These are phyloP conservation scores for Chlamydomonas sphaeroides DNA, from an alignment of 139 green algal genomes.

Conservation along the genomic window DNA sequence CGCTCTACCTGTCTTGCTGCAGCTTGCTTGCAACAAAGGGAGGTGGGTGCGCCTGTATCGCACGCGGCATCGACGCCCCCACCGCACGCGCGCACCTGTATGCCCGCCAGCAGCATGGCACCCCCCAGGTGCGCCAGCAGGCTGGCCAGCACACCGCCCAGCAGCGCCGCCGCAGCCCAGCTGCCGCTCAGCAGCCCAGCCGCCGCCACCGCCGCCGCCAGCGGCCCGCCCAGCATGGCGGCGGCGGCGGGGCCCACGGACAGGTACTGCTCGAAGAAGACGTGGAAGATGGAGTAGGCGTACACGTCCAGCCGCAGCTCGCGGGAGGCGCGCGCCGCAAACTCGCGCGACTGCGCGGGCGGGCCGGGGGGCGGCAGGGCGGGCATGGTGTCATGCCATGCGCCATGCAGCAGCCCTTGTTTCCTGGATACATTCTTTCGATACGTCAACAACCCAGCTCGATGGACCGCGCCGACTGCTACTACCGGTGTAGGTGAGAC, in stretches of 20 bases:
- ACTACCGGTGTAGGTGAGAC: too few relatives aligned
- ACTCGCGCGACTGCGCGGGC: background rate
- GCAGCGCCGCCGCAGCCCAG: conserved; percentile 61
- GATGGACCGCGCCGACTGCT: too few relatives aligned
- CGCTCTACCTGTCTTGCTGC: too few relatives aligned
- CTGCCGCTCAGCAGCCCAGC: conserved; percentile 57
- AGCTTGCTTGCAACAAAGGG: too few relatives aligned
- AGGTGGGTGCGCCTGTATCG: too few relatives aligned
- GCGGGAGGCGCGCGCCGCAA: conserved; percentile 29
- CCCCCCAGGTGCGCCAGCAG: conserved; percentile 84
- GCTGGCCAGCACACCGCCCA: conserved; percentile 66
- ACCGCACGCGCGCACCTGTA: conserved; percentile 70
- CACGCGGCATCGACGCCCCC: too few relatives aligned
- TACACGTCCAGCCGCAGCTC: conserved; percentile 80
- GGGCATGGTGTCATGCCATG: too few relatives aligned
- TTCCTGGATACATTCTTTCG: too few relatives aligned
- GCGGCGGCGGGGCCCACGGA: conserved; percentile 30
- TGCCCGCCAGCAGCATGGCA: conserved; percentile 77
- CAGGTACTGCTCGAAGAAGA: conserved; percentile 97
- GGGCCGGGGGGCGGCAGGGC: too few relatives aligned
- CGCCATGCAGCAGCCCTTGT: too few relatives aligned
- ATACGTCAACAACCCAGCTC: too few relatives aligned
- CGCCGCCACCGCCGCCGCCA: conserved; percentile 48
- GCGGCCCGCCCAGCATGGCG: conserved; percentile 47
- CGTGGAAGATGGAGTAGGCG: conserved; percentile 91